Conservation (phyloP, 768 basidiomycete species). For the Tylopilus sp. region DNA sequence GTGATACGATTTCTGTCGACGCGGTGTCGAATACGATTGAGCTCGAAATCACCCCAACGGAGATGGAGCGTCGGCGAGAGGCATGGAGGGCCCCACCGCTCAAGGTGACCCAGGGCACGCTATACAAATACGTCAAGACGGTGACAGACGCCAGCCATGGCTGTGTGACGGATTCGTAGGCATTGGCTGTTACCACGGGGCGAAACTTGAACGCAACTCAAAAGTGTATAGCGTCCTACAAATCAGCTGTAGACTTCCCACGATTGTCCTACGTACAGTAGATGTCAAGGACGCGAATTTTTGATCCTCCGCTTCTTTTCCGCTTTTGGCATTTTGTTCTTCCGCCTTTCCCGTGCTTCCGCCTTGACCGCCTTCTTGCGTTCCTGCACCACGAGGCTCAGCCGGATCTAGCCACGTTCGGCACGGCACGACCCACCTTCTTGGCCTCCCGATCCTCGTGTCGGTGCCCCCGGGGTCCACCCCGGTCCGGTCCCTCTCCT, state of each 20-base stretch:
- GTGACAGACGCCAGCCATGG: slow-evolving; percentile 92
- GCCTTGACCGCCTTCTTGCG: slow-evolving; percentile 88
- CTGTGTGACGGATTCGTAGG: slow-evolving; percentile 83
- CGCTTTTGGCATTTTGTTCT: slow-evolving; percentile 92
- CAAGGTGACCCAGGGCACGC: slow-evolving; percentile 76
- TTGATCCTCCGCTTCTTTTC: slow-evolving; percentile 90
- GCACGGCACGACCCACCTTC: slow-evolving; percentile 50
- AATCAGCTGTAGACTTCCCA: slow-evolving; percentile 10
- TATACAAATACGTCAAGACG: slow-evolving; percentile 85
- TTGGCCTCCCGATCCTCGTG: slow-evolving; percentile 91
- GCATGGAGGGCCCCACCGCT: slow-evolving; percentile 83
- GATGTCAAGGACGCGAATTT: slow-evolving; percentile 25
- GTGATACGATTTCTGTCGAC: slow-evolving; percentile 84
- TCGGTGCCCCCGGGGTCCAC: slow-evolving; percentile 77
- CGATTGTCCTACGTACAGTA: slow-evolving; percentile 10
- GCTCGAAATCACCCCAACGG: slow-evolving; percentile 71
- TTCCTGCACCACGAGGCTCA: slow-evolving; percentile 50
- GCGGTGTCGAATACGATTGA: slow-evolving; percentile 84
- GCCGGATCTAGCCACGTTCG: slow-evolving; percentile 5
- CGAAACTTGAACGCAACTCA: slow-evolving; percentile 6
- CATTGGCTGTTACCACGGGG: slow-evolving; percentile 7
- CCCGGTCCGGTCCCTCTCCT: slow-evolving; percentile 41
- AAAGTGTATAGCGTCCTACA: slow-evolving; percentile 6
- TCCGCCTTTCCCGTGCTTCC: slow-evolving; percentile 82
- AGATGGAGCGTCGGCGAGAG: slow-evolving; percentile 67